phyloP scores from a whole-genome alignment of 768 basidiomycete genomes.

The Mycena latifolia region DNA sequence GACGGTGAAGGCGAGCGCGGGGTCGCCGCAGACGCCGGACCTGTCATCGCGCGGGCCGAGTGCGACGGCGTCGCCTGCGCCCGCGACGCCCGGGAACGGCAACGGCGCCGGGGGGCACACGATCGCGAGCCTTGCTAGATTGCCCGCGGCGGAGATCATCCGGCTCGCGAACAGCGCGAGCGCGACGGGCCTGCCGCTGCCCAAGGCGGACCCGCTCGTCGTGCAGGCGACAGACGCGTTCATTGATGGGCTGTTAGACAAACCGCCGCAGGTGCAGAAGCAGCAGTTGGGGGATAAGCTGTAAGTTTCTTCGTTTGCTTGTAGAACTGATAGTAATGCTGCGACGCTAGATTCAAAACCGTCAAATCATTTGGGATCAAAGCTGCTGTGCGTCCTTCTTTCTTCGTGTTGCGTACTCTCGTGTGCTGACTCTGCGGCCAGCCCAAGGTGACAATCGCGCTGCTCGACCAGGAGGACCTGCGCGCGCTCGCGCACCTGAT shows the following conservation, averaged over 20 bases:
- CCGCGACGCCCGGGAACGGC: constrained; percentile 67
- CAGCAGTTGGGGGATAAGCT: constrained; percentile 86
- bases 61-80: constrained; percentile 77
- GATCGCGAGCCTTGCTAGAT: constrained; percentile 74
- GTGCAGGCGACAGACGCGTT: constrained; percentile 80
- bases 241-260: constrained; percentile 70
- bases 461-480: constrained; percentile 89
- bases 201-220: constrained; percentile 78
- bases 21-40: constrained; percentile 80
- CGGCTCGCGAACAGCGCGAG: constrained; percentile 67
- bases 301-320: constrained; percentile 56
- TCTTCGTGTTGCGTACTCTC: no score
- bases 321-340: no score
- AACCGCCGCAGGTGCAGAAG: constrained; percentile 73
- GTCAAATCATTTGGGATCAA: constrained; percentile 89
- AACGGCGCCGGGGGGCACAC: constrained; percentile 64
- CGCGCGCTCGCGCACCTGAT: constrained; percentile 86
- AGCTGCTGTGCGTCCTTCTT: constrained; percentile 67
- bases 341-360: constrained; percentile 63
- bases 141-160: constrained; percentile 84
- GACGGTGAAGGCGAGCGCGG: constrained; percentile 43
- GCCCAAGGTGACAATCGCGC: constrained; percentile 87
- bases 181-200: constrained; percentile 66
- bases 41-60: constrained; percentile 81
- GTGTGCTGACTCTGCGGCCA: no score